Evolutionary conservation across 768 basidiomycete genomes (phyloP).

Genomic region (Pleurotus salmoneostramineus): DNA sequence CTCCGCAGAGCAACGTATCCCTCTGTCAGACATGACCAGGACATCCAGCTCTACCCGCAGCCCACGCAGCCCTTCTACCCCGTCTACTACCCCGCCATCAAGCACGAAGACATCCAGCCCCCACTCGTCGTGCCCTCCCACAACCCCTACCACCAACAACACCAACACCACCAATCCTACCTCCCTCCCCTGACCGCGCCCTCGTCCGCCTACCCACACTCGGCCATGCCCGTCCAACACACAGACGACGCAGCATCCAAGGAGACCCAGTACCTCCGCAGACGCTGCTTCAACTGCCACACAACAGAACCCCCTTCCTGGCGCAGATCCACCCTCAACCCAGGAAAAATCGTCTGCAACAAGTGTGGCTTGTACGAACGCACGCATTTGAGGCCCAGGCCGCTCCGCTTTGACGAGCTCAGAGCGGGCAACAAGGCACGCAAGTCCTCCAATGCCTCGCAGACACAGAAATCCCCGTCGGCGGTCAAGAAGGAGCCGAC

Average conservation of each 20-base stretch:
- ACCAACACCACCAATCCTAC: constrained; percentile 26
- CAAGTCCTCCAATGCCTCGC: constrained; percentile 39
- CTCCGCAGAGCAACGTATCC: constrained; percentile 73
- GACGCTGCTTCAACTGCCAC: constrained; percentile 88
- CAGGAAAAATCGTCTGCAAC: constrained; percentile 92
- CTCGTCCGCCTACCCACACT: no score
- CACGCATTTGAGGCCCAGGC: constrained; percentile 79
- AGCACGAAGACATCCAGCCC: constrained; percentile 35
- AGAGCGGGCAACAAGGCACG: constrained; percentile 83
- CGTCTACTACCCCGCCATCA: no score
- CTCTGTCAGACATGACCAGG: constrained; percentile 68
- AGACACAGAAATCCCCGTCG: constrained; percentile 13
- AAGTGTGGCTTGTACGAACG: constrained; percentile 91
- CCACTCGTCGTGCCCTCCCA: constrained; percentile 62
- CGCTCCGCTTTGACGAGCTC: constrained; percentile 83
- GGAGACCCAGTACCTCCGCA: constrained; percentile 86
- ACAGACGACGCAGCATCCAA: constrained; percentile 89
- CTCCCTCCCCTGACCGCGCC: constrained; percentile 29
- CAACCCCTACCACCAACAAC: constrained; percentile 39
- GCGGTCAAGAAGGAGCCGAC: constrained; percentile 65
- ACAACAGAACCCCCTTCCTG: constrained; percentile 88
- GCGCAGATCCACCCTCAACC: constrained; percentile 85
- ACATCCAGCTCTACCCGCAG: constrained; percentile 20
- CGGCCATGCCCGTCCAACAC: constrained; percentile 73
- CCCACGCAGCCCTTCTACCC: constrained; percentile 31